Percentiles rank a stretch among this genome's conserved stretches.
These are phyloP conservation scores for Bipolaris oryzae DNA, from an alignment of 2,329 filamentous ascomycete genomes.

Conservation along the genomic window DNA sequence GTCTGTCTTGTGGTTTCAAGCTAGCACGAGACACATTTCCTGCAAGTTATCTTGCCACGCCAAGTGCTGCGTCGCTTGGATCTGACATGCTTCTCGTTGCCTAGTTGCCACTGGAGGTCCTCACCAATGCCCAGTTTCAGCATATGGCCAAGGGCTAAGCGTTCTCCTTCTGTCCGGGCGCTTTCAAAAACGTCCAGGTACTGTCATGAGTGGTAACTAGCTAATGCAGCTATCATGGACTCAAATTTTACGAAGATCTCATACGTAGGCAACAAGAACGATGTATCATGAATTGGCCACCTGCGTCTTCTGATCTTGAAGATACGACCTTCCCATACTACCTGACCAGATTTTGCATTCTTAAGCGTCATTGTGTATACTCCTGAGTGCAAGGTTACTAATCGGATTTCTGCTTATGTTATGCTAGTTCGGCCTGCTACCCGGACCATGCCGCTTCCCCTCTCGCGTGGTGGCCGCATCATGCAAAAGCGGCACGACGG, in stretches of 20 bases:
- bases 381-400: slow-evolving; percentile 1
- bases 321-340: background rate
- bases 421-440: background rate
- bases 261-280: background rate
- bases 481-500: slow-evolving; percentile 1
- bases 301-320: background rate
- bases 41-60: background rate
- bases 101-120: background rate
- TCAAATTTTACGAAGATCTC: background rate
- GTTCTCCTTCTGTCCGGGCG: background rate
- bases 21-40: background rate
- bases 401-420: slow-evolving; percentile 5
- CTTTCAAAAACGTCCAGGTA: background rate
- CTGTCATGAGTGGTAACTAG: background rate
- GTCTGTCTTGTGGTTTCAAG: background rate
- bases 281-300: background rate
- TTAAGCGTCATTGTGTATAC: background rate
- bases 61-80: background rate
- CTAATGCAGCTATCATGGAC: background rate
- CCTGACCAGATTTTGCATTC: background rate
- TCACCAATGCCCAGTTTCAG: background rate
- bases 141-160: background rate
- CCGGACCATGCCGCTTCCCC: background rate
- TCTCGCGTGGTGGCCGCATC: background rate
- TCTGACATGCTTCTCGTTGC: background rate